Base-by-base conservation (phyloP, 306 rosid species). In the Corylus avellana region DNA sequence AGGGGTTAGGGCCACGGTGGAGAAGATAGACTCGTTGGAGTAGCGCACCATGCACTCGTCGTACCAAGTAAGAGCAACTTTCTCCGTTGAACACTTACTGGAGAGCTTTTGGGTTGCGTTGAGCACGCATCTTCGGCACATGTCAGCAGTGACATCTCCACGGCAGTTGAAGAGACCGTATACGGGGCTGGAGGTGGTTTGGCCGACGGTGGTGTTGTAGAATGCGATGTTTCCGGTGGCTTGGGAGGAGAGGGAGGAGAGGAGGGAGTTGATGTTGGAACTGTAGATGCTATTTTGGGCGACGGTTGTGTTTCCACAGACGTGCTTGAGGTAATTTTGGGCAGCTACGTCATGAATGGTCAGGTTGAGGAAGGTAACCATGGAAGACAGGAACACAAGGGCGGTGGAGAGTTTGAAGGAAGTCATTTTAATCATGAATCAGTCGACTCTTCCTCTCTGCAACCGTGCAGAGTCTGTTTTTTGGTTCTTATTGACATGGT, bases 11-110 rank as follows among this genome's bases (percentile, higher is more conserved):
- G 2, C 57, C 0, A 0, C 82, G 82, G 7, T 80, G 77, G 73
- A 54, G 72, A 80, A 75, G 48, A 86, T 25, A 29, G 82, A 79
- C 16, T 5, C 29, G 62, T 84, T 48, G 20, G 84, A 61, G 39
- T 86, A 86, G 10, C 76, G 84, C 3, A 86, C 8, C 37, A 42
- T 39, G 78, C 86, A 86, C 25, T 66, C 48, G 20, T 82, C 89
- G 72, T 82, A 82, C 86, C 79, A 79, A 2, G 54, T 37, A 51
- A 86, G 8, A 0, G 80, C 74, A 12, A 57, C 16, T 29, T 79
- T 72, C 4, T 10, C 20, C 2, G 20, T 29, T 0, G 79, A 79
- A 51, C 88, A 75, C 5, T 10, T 11, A 25, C 6, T 3, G 13
- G 35, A 66, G 4, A 62, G 46, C 0, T 68, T 56, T 25, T 18